Percentiles rank a stretch among this genome's conserved stretches.
Conservation (phyloP, 139 green algal genomes). For the Spirogloea muscicola region DNA sequence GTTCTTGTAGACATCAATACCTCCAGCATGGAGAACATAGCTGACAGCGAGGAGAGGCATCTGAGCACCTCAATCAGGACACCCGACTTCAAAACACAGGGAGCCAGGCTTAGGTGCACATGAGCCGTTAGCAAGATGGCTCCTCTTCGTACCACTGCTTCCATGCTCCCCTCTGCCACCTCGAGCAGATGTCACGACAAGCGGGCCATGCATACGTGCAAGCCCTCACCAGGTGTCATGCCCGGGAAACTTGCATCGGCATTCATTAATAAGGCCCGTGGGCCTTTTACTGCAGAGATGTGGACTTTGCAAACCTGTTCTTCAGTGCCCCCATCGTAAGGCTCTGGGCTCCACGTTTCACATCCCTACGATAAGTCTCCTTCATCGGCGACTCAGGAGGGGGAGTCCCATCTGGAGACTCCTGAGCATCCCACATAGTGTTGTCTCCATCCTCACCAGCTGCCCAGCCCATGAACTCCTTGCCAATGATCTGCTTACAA, state of each 20-base stretch:
- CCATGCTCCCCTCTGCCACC: constrained; percentile 62
- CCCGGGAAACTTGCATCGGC: too few species aligned
- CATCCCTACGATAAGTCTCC: constrained; percentile 54
- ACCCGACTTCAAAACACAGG: too few species aligned
- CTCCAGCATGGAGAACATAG: constrained; percentile 68
- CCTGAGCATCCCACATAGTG: constrained; percentile 38
- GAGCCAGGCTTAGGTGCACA: too few species aligned
- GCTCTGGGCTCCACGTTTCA: constrained; percentile 28
- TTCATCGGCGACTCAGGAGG: constrained; percentile 13
- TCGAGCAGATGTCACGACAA: constrained; percentile 55
- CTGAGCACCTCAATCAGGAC: too few species aligned
- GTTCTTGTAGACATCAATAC: constrained; percentile 87
- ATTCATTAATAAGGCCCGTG: neutral
- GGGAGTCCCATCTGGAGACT: neutral
- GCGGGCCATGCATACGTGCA: constrained; percentile 1
- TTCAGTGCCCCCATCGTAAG: constrained; percentile 42
- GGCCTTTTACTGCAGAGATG: neutral
- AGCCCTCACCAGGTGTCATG: constrained; percentile 43
- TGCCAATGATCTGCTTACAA: too few species aligned
- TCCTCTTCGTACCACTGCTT: too few species aligned
- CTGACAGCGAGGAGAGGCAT: too few species aligned
- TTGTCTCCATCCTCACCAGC: constrained; percentile 50
- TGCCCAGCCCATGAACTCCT: constrained; percentile 52
- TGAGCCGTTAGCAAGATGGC: too few species aligned
- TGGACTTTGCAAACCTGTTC: constrained; percentile 38